Evolutionary conservation across 352 stramenopile genomes (phyloP).

Genomic region (Pythium brassicae): DNA sequence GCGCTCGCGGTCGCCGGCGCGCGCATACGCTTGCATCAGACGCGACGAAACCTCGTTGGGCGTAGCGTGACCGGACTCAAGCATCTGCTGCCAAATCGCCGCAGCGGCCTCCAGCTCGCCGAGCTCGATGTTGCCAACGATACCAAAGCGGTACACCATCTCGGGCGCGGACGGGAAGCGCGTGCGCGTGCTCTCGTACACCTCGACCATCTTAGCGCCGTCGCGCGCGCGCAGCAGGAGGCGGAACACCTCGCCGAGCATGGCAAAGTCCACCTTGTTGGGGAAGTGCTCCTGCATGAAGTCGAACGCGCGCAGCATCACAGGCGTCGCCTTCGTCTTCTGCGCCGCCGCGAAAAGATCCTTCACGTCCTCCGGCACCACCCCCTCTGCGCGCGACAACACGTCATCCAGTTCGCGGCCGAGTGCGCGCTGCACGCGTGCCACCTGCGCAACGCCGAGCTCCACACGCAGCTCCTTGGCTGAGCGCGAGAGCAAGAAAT

Average conservation of each 20-base stretch:
- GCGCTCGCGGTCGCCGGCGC: slow-evolving; percentile 20
- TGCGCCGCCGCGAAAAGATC: too few relatives aligned
- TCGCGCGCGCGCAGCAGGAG: slow-evolving; percentile 21
- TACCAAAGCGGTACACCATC: slow-evolving; percentile 58
- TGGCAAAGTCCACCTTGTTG: slow-evolving; percentile 23
- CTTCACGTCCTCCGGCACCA: too few relatives aligned
- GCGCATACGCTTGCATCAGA: slow-evolving; percentile 40
- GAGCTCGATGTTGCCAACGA: slow-evolving; percentile 39
- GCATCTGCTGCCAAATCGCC: slow-evolving; percentile 28
- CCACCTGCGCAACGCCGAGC: too few relatives aligned
- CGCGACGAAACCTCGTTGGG: slow-evolving; percentile 41
- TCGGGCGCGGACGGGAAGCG: slow-evolving; percentile 24
- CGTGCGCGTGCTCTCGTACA: slow-evolving; percentile 30
- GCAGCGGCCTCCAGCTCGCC: slow-evolving; percentile 20
- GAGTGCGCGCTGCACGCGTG: too few relatives aligned
- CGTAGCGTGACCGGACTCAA: slow-evolving; percentile 26
- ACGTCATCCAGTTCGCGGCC: too few relatives aligned
- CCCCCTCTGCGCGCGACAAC: too few relatives aligned
- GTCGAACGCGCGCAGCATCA: slow-evolving; percentile 31
- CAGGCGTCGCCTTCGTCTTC: too few relatives aligned
- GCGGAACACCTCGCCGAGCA: slow-evolving; percentile 46
- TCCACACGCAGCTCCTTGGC: too few relatives aligned
- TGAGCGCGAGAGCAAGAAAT: too few relatives aligned
- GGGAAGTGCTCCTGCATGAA: slow-evolving; percentile 37
- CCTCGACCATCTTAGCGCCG: slow-evolving; percentile 15